Evolutionary conservation across 192 early-diverging fungal genomes (phyloP).

Genomic region (Rhizophagus prolifer): DNA sequence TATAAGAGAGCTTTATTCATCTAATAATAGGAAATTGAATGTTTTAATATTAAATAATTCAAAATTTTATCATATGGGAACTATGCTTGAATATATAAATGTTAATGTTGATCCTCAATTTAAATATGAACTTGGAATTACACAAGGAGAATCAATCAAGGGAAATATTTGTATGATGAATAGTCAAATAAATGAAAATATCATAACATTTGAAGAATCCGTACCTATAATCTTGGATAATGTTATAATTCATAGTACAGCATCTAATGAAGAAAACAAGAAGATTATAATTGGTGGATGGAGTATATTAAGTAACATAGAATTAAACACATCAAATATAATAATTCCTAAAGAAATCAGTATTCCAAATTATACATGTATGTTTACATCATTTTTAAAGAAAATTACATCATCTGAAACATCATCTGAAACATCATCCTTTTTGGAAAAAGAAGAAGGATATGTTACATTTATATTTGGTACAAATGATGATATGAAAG

Average conservation of each 20-base stretch:
- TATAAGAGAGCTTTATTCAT: conserved; percentile 6
- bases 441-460: conserved; percentile 14
- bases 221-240: conserved; percentile 17
- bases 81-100: conserved; percentile 41
- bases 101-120: conserved; percentile 31
- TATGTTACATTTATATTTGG: conserved; percentile 43
- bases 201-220: background rate
- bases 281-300: background rate
- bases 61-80: conserved; percentile 46
- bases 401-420: background rate
- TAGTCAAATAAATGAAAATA: background rate
- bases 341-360: background rate
- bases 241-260: background rate
- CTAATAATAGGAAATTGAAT: conserved; percentile 21
- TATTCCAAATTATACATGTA: conserved; percentile 35
- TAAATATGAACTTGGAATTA: conserved; percentile 32
- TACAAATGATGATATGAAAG: conserved; percentile 42
- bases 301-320: background rate
- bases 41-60: conserved; percentile 44
- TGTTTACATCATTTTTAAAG: conserved; percentile 35
- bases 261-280: background rate
- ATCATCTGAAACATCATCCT: background rate
- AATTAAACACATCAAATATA: background rate
- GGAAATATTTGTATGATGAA: background rate
- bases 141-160: background rate